Percentiles rank a stretch among this genome's conserved stretches.
These are phyloP conservation scores for Salvia miltiorrhiza DNA, from an alignment of 257 asterid species.

Conservation along the genomic window DNA sequence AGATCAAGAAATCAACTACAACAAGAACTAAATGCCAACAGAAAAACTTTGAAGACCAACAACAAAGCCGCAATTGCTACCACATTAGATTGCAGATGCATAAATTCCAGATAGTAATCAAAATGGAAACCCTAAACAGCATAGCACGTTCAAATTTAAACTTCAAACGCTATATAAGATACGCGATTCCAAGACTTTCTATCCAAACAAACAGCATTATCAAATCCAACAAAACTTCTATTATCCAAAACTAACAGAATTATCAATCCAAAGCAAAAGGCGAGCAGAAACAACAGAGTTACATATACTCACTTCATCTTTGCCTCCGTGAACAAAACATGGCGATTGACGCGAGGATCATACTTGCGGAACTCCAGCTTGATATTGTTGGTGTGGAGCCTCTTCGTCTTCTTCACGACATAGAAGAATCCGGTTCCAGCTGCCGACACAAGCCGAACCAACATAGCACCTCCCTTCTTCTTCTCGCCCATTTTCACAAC, in stretches of 20 bases:
- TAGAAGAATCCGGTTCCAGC: conserved; percentile 82
- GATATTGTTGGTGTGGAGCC: conserved; percentile 39
- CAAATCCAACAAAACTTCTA: not conserved
- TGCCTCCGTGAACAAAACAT: conserved; percentile 65
- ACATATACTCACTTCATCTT: conserved; percentile 55
- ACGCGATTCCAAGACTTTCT: not conserved
- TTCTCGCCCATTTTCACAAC: conserved; percentile 49
- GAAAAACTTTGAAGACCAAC: not conserved
- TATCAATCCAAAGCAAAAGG: conserved; percentile 5
- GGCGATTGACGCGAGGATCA: conserved; percentile 71
- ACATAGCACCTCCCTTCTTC: conserved; percentile 61
- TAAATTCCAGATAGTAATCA: not conserved
- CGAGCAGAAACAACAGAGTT: not conserved
- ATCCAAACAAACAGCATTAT: conserved; percentile 7
- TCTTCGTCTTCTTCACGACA: conserved; percentile 58
- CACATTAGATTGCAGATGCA: not conserved
- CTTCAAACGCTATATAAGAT: not conserved
- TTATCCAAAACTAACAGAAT: not conserved
- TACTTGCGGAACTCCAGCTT: conserved; percentile 69
- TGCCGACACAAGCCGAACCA: conserved; percentile 64
- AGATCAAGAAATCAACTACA: not conserved
- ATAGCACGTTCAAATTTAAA: not conserved
- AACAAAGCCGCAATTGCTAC: not conserved
- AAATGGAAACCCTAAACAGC: not conserved
- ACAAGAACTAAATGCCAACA: not conserved